These are phyloP conservation scores for Debaryomyces maramus DNA, from an alignment of 805 yeast species.

Conservation along the genomic window DNA sequence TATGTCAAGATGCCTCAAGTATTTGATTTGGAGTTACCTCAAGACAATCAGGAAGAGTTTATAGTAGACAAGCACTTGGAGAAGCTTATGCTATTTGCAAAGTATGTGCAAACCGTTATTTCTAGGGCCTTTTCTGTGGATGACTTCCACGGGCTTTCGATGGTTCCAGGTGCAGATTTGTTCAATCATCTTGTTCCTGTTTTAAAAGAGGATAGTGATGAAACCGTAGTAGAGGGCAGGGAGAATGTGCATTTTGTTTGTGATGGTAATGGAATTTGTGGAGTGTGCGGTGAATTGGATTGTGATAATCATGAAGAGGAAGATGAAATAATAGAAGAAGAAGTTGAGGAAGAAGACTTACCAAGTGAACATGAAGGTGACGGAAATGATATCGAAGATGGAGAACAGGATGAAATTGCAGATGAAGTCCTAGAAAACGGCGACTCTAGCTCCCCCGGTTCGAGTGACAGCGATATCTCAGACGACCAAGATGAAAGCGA, in stretches of 20 bases:
- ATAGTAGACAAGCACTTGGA: constrained; percentile 13
- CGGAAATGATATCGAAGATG: constrained; percentile 13
- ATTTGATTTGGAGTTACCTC: constrained; percentile 16
- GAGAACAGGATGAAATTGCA: constrained; percentile 10
- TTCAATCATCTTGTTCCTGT: constrained; percentile 66
- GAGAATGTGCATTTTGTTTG: constrained; percentile 69
- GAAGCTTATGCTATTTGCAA: constrained; percentile 51
- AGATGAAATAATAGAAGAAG: constrained; percentile 17
- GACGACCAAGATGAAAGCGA: constrained; percentile 10
- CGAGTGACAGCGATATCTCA: constrained; percentile 6
- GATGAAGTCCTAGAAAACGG: constrained; percentile 12
- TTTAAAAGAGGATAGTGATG: constrained; percentile 9
- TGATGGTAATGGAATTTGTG: constrained; percentile 31
- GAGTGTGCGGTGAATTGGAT: constrained; percentile 31
- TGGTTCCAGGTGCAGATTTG: constrained; percentile 90
- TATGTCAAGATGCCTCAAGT: constrained; percentile 39
- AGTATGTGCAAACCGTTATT: constrained; percentile 59
- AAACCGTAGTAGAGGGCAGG: constrained; percentile 15
- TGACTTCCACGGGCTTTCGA: constrained; percentile 64
- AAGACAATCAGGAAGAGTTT: constrained; percentile 11
- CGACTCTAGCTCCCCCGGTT: constrained; percentile 3
- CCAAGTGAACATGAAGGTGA: constrained; percentile 13
- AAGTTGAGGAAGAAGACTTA: constrained; percentile 12
- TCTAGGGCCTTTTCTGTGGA: constrained; percentile 85
- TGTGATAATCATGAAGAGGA: constrained; percentile 33